Evolutionary conservation across 768 basidiomycete species (phyloP), one percentile per base, ranked within the genome.

Genomic region (Auricularia cornea): DNA sequence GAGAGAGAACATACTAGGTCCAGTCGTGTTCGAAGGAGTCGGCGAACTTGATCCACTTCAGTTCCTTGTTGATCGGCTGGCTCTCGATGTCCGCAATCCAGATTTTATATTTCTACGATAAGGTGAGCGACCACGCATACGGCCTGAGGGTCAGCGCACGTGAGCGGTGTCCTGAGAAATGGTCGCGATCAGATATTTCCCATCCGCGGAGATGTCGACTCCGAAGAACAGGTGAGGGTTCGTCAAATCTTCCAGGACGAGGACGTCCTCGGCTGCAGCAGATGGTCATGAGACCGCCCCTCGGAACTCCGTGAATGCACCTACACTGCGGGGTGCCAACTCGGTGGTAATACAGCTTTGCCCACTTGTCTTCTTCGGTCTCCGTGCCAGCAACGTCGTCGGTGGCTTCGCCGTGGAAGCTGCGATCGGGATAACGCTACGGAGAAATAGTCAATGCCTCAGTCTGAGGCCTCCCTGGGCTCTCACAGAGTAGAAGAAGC

Each of bases 301-400:
- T 48, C 30, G 32, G 52, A 23, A 62, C n/a, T n/a, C n/a, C n/a
- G n/a, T n/a, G 60, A 35, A 40, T 31, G 48, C 8, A 62, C 64
- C 62, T 74, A 86, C 87, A 79, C 72, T 92, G 91, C 10, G 79
- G 69, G 10, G 91, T 90, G 57, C 88, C 86, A 57, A 92, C 67
- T 48, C 76, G 78, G 70, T 93, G 92, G 72, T 90, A 93, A 71
- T 83, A 90, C 26, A 94, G 71, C 84, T 83, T 86, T 0, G 89
- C 88, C 67, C 90, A 80, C 66, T 79, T 72, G 73, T 90, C 89
- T 35, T 79, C 80, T 10, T 78, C 76, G 0, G 84, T 88, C 66
- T 86, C 82, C 32, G 83, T 85, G 18, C 83, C 82, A 23, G 79
- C 80, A 60, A 78, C 76, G 63, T 83, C 83, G 63, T 83, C 81